phyloP scores from a whole-genome alignment of 495 filamentous ascomycete species.

The Podospora pseudopauciseta region DNA sequence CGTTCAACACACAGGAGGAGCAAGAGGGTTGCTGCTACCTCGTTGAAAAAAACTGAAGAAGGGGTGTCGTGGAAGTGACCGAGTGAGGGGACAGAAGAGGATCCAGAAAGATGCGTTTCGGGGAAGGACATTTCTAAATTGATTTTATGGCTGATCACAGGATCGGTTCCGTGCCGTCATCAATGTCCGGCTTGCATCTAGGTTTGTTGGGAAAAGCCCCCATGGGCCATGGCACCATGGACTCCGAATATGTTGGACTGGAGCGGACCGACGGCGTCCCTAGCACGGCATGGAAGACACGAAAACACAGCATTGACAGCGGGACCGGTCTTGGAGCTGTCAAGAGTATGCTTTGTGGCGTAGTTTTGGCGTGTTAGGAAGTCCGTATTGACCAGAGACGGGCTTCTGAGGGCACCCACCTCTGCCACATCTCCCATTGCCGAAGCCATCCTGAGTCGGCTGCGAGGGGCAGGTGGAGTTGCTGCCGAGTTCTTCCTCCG shows the following conservation, averaged over 20 bases:
- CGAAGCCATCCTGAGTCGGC: not conserved
- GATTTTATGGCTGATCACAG: not conserved
- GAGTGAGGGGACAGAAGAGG: not conserved
- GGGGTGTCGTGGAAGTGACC: not conserved
- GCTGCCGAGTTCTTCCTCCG: not conserved
- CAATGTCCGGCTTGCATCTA: not conserved
- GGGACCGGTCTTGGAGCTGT: not conserved
- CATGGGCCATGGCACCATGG: constrained; percentile 3
- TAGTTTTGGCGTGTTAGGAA: not conserved
- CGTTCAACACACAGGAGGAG: not conserved
- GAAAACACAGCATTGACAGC: not conserved
- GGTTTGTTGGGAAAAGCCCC: constrained; percentile 7
- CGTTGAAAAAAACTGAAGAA: not conserved
- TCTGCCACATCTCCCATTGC: not conserved
- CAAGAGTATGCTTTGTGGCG: not conserved
- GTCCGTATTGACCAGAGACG: not conserved
- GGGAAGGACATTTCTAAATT: not conserved
- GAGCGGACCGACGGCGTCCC: not conserved
- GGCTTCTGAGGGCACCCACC: not conserved
- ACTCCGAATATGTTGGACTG: not conserved
- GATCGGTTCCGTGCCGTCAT: not conserved
- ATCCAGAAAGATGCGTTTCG: not conserved
- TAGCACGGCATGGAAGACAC: not conserved
- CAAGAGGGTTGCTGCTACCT: not conserved
- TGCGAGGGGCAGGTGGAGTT: not conserved